A percentile compares a stretch with the other conserved stretches of the same genome.
These are phyloP conservation scores for Skeletonema tropicum DNA, from an alignment of 108 stramenopile species.

Conservation along the genomic window DNA sequence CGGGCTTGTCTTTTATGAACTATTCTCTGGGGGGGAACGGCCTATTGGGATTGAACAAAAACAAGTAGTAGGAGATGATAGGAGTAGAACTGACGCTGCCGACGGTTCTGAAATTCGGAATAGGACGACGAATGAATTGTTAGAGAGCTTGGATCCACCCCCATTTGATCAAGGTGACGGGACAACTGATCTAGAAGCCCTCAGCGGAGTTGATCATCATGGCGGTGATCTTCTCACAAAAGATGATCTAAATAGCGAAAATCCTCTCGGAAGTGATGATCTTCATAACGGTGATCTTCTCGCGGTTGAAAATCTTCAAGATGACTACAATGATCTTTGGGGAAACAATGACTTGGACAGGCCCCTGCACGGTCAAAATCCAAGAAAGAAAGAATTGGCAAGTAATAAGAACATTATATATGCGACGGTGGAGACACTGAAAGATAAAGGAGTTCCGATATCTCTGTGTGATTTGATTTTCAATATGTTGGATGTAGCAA, in stretches of 20 bases:
- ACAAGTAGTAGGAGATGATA: no score
- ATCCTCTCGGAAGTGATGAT: no score
- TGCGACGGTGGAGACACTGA: background rate
- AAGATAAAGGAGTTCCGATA: background rate
- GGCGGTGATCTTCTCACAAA: no score
- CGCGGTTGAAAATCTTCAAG: no score
- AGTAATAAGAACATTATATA: background rate
- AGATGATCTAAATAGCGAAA: background rate
- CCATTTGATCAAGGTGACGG: background rate
- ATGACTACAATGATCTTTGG: background rate
- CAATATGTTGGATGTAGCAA: no score
- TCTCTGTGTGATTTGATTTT: slow-evolving; percentile 18
- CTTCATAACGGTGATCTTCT: no score
- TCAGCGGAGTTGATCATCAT: no score
- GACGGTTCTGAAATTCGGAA: background rate
- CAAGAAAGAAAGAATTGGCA: background rate
- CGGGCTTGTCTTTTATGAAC: background rate
- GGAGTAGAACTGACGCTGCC: no score
- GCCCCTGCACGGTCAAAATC: background rate
- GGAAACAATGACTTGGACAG: no score
- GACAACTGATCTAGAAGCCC: background rate
- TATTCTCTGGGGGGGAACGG: background rate
- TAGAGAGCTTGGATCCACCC: background rate
- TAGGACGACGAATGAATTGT: background rate
- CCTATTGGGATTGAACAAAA: background rate